phyloP scores from a whole-genome alignment of 2,329 filamentous ascomycete genomes.

The Trichoderma guizhouense region DNA sequence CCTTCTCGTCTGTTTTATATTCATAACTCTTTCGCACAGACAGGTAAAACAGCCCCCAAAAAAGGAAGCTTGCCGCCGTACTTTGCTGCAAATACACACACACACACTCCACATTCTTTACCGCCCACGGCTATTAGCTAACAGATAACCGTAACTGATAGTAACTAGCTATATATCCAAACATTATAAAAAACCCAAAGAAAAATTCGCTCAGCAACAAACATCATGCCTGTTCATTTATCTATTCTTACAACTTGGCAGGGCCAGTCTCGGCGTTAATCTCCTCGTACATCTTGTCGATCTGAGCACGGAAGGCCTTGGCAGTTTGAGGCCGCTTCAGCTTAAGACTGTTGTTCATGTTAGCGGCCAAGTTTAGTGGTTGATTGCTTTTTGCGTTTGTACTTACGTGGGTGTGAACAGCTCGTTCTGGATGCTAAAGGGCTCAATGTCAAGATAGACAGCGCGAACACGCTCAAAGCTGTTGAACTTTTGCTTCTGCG shows the following conservation, averaged over 20 bases:
- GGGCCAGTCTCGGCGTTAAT: constrained; percentile 39
- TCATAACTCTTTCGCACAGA: neutral
- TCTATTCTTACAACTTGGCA: constrained; percentile 41
- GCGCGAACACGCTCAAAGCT: constrained; percentile 81
- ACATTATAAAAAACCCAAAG: neutral
- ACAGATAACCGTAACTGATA: neutral
- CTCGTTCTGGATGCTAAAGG: constrained; percentile 91
- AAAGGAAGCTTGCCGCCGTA: neutral
- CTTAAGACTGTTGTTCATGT: constrained; percentile 46
- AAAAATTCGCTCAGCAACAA: neutral
- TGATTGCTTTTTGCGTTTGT: neutral
- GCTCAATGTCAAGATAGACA: constrained; percentile 74
- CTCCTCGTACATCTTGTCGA: constrained; percentile 57
- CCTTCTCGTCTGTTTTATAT: neutral
- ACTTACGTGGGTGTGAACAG: constrained; percentile 83
- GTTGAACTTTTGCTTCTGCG: constrained; percentile 82
- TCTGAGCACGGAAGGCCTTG: constrained; percentile 50
- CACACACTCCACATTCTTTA: neutral
- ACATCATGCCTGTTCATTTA: constrained; percentile 8
- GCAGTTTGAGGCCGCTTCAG: constrained; percentile 57
- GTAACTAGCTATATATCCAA: neutral
- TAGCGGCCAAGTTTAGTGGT: constrained; percentile 14
- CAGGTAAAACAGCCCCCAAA: neutral
- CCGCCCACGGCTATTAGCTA: neutral
- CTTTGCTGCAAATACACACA: neutral